Evolutionary conservation across 176 grass and related monocot genomes (phyloP).

Genomic region (Musa beccarii): DNA sequence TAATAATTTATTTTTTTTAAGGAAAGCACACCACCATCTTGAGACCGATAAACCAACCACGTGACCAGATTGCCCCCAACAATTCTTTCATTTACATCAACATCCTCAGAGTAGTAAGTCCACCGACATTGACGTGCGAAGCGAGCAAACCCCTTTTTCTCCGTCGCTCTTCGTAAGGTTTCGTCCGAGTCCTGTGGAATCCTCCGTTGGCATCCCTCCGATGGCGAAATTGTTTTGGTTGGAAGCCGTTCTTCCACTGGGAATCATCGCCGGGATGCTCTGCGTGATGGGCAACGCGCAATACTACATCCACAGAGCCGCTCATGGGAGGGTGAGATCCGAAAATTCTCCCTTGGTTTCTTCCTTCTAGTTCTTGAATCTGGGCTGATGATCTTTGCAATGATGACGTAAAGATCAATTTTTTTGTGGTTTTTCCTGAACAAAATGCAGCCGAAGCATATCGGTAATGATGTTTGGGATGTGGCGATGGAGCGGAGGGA

Average conservation of each 20-base stretch:
- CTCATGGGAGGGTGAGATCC: slow-evolving; percentile 65
- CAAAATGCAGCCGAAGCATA: slow-evolving; percentile 77
- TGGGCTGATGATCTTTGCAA: too few relatives aligned
- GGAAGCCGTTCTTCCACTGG: slow-evolving; percentile 85
- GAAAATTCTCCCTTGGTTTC: neutral
- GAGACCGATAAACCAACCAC: too few relatives aligned
- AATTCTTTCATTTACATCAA: too few relatives aligned
- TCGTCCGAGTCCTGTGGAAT: neutral
- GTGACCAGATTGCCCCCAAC: too few relatives aligned
- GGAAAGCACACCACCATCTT: too few relatives aligned
- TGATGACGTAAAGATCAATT: too few relatives aligned
- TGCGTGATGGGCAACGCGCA: slow-evolving; percentile 98
- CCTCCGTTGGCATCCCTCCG: neutral
- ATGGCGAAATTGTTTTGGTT: slow-evolving; percentile 84
- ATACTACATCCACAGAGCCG: slow-evolving; percentile 94
- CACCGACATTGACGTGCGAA: too few relatives aligned
- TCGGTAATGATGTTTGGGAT: slow-evolving; percentile 95
- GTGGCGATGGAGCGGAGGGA: slow-evolving; percentile 92
- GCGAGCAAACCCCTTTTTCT: too few relatives aligned
- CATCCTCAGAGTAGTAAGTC: too few relatives aligned
- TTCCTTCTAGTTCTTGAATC: neutral
- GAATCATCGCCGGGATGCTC: slow-evolving; percentile 90
- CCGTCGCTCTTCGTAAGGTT: neutral
- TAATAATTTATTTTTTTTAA: too few relatives aligned
- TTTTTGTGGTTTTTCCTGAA: too few relatives aligned